Conservation (phyloP, 805 yeast genomes). For the Candida insectorum region DNA sequence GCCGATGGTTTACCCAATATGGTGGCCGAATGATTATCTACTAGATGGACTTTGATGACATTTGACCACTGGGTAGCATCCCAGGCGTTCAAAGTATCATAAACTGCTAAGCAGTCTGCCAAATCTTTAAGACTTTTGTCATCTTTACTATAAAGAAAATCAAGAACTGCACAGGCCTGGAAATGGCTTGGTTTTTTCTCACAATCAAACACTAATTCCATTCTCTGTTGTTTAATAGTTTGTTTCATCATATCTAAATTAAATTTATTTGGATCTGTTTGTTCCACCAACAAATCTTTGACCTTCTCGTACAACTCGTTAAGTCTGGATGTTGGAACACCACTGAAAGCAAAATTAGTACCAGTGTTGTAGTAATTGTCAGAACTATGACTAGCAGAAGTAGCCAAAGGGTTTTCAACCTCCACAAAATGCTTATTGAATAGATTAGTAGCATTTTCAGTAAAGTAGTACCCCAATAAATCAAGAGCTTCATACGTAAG, state of each 20-base stretch:
- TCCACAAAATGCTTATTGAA: constrained; percentile 73
- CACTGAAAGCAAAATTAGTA: constrained; percentile 55
- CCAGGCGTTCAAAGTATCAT: constrained; percentile 60
- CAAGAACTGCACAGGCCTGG: constrained; percentile 66
- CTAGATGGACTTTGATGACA: constrained; percentile 49
- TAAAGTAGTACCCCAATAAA: constrained; percentile 66
- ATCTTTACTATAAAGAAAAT: constrained; percentile 65
- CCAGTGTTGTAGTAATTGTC: constrained; percentile 69
- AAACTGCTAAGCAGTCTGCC: constrained; percentile 56
- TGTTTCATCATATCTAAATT: constrained; percentile 67
- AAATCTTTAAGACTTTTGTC: constrained; percentile 57
- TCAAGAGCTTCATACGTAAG: constrained; percentile 66
- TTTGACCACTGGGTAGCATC: constrained; percentile 61
- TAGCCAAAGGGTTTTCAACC: constrained; percentile 76
- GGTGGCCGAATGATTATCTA: constrained; percentile 61
- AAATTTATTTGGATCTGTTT: constrained; percentile 46
- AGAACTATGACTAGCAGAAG: constrained; percentile 63
- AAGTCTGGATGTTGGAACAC: constrained; percentile 72
- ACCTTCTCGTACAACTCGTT: constrained; percentile 51
- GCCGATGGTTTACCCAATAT: constrained; percentile 73
- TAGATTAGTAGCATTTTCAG: constrained; percentile 74
- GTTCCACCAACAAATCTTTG: constrained; percentile 49
- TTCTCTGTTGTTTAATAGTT: constrained; percentile 60
- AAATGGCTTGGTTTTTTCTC: constrained; percentile 63
- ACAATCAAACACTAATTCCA: constrained; percentile 56